Base-by-base conservation (phyloP, 2,329 filamentous ascomycete species). In the Pestalotiopsis sp. region DNA sequence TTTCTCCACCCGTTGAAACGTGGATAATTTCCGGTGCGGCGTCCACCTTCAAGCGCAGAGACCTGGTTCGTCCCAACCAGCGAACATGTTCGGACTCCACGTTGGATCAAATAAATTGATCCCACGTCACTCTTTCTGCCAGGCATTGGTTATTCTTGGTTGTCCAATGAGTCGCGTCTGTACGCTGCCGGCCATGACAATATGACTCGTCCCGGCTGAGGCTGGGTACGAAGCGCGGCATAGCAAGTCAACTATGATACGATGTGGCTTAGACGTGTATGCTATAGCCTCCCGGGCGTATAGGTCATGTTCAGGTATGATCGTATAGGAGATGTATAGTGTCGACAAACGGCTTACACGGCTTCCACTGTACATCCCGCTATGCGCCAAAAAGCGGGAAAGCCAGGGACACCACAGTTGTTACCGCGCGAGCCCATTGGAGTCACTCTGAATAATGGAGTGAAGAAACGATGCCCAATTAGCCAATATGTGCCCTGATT, bases 11-110 rank as follows among this genome's bases (percentile, higher is more conserved):
- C 39, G 38, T 24, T 63, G 60, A 63, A 63, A 63, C 60, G 48
- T 20, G 20, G 38, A 52, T 63, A 63, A 63, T 63, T 48, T 63
- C 60, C 60, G 60, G 39, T 24, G 24, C 56, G 56, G 56, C 56
- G 26, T 20, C 22, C 24, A 58, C 56, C 22, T 35, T 35, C 22
- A 58, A 58, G 30, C 58, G 24, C 13, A 35, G 17, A 61, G 58
- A 20, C 58, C 10, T 35, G 22, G 39, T 63, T 63, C 60, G 40
- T 44, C 60, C 39, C 38, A 48, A 63, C 35, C 40, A 63, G 30
- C 11, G 39, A 20, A 30, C 39, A 10, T 4, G 40, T 58, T 58
- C 20, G 20, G 24, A 26, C 22, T 58, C 56, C 56, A 35, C 56
- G 14, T 11, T 58, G 56, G 7, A 14, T 35, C 56, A 13, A 10